Evolutionary conservation across 2,329 filamentous ascomycete species (phyloP), one percentile per base, ranked within the genome.

Genomic region (Cytospora schulzeri): DNA sequence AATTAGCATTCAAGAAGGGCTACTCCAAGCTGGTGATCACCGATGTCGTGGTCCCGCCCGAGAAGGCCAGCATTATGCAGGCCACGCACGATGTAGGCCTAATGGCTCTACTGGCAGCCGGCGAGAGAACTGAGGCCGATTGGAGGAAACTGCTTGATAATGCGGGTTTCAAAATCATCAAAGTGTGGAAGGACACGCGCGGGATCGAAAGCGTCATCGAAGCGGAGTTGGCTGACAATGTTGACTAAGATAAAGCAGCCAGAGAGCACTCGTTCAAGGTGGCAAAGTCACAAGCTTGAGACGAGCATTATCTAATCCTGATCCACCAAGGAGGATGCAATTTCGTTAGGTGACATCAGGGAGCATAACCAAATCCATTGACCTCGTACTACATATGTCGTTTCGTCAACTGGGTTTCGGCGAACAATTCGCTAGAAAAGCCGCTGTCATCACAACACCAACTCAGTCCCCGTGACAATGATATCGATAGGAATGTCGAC

Each of bases 21-120:
- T 78, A 76, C 57, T 77, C 74, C 11, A 77, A 75, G 64, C 68
- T 78, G 0, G 62, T 79, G 0, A 71, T 78, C 26, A 75, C 77
- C 26, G 77, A 79, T 41, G 72, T 76, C 38, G 74, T 79, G 1
- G 67, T 79, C 3, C 76, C 77, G 0, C 67, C 72, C 4, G 73
- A 68, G 14, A 73, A 72, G 0, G 74, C 74, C 7, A 74, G 70
- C n/a, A 71, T 71, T n/a, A 67, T 67, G 17, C 71, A 73, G 57
- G 70, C 73, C 1, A 74, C 71, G 1, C 69, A 75, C 68, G 77
- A 80, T 56, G 68, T 77, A 52, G 57, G 73, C 51, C 74, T 78
- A 72, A 76, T 78, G 74, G 68, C 69, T 9, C 60, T 74, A 19
- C 60, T 72, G 4, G 69, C 72, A 6, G 72, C 72, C 17, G 65